These are phyloP conservation scores for Sphaerulina populicola DNA, from an alignment of 2,329 filamentous ascomycete species.

Conservation along the genomic window DNA sequence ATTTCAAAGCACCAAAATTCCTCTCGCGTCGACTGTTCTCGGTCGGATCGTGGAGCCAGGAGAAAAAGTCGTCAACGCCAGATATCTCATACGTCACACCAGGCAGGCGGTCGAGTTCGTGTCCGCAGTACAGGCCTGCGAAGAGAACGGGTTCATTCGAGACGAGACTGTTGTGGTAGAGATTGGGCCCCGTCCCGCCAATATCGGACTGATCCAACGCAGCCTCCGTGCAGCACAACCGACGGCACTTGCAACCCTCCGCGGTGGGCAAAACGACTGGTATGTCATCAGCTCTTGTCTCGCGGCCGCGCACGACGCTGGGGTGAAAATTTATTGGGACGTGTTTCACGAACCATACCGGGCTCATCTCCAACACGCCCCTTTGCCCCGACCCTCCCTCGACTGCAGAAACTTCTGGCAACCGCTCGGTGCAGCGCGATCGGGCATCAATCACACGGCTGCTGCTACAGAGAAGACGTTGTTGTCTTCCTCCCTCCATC, in stretches of 20 bases:
- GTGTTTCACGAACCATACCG: constrained; percentile 46
- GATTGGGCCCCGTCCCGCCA: constrained; percentile 43
- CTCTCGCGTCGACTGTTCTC: constrained; percentile 28
- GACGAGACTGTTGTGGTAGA: constrained; percentile 37
- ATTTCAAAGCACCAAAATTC: constrained; percentile 20
- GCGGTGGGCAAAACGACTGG: constrained; percentile 32
- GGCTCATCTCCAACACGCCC: constrained; percentile 36
- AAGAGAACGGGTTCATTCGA: constrained; percentile 32
- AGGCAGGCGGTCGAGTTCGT: constrained; percentile 39
- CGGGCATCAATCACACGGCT: too few relatives aligned
- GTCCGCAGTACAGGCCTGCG: constrained; percentile 17
- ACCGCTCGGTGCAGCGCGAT: too few relatives aligned
- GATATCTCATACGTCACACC: constrained; percentile 21
- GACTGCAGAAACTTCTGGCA: too few relatives aligned
- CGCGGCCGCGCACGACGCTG: constrained; percentile 46
- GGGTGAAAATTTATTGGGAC: constrained; percentile 52
- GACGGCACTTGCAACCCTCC: constrained; percentile 26
- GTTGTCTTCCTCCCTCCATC: too few relatives aligned
- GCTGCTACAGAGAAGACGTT: too few relatives aligned
- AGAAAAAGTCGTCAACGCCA: constrained; percentile 13
- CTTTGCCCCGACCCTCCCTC: constrained; percentile 44
- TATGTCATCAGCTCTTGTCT: constrained; percentile 44
- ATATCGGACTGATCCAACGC: not conserved
- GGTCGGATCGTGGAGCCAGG: constrained; percentile 24
- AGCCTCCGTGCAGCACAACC: not conserved